Conservation (phyloP, 2,329 filamentous ascomycete genomes). For the Ceratocystis albifundus region DNA sequence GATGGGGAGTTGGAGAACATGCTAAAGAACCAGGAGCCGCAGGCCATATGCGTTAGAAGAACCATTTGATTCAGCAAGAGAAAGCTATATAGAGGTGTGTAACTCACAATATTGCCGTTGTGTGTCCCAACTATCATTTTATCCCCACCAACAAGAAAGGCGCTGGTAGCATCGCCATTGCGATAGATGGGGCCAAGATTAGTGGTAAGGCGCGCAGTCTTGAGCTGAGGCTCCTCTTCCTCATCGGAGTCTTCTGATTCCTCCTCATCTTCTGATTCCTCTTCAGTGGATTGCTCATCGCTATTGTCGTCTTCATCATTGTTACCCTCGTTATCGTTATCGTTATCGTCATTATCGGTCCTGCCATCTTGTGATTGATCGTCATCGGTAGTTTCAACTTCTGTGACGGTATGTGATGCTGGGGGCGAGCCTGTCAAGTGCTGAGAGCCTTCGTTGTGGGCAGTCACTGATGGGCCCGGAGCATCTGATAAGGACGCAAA, state of each 20-base stretch:
- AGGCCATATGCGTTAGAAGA: background rate
- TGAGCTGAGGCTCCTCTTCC: slow-evolving; percentile 87
- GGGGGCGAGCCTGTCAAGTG: background rate
- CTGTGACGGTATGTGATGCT: background rate
- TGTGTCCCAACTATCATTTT: slow-evolving; percentile 97
- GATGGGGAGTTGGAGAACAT: slow-evolving; percentile 72
- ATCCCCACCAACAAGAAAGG: slow-evolving; percentile 82
- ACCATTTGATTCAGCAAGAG: background rate
- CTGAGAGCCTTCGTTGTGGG: background rate
- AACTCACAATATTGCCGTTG: slow-evolving; percentile 81
- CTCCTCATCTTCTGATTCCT: slow-evolving; percentile 42
- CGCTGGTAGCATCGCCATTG: slow-evolving; percentile 88
- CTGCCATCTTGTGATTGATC: slow-evolving; percentile 17
- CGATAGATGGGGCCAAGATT: slow-evolving; percentile 72
- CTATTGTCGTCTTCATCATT: slow-evolving; percentile 34
- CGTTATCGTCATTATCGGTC: slow-evolving; percentile 23
- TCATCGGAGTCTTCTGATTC: slow-evolving; percentile 65
- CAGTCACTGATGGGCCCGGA: background rate
- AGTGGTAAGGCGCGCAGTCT: slow-evolving; percentile 79
- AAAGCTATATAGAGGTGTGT: too few relatives aligned
- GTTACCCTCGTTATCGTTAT: slow-evolving; percentile 26
- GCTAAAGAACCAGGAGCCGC: slow-evolving; percentile 41
- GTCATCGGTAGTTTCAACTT: background rate
- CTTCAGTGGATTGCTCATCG: slow-evolving; percentile 29
- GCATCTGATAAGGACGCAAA: background rate